phyloP scores from a whole-genome alignment of 179 eudicot genomes.

The Drosera spatulata region DNA sequence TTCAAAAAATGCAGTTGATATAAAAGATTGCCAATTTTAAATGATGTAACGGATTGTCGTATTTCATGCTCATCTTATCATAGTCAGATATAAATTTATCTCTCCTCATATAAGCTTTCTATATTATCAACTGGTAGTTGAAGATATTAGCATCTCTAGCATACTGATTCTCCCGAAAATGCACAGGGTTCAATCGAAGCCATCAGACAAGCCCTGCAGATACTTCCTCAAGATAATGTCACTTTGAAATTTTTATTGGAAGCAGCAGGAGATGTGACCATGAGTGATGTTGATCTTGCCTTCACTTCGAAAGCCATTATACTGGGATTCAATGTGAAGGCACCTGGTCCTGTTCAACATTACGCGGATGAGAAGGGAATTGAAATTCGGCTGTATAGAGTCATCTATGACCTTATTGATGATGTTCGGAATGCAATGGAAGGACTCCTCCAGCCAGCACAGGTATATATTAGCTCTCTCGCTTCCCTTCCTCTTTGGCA shows the following conservation, averaged over 20 bases:
- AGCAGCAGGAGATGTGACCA: slow-evolving; percentile 78
- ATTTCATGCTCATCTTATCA: too few species aligned
- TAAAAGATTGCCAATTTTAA: too few species aligned
- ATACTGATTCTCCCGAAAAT: neutral
- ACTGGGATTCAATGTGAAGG: slow-evolving; percentile 77
- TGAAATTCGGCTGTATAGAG: slow-evolving; percentile 71
- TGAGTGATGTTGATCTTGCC: slow-evolving; percentile 93
- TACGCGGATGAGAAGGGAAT: slow-evolving; percentile 71
- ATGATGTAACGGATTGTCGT: too few species aligned
- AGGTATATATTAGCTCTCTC: slow-evolving; percentile 29
- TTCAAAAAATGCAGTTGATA: neutral
- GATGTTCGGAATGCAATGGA: slow-evolving; percentile 92
- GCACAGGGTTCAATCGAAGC: slow-evolving; percentile 90
- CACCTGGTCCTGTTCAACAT: slow-evolving; percentile 73
- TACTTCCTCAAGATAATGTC: slow-evolving; percentile 82
- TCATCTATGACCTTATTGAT: slow-evolving; percentile 91
- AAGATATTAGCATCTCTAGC: too few species aligned
- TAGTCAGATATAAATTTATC: too few species aligned
- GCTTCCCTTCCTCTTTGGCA: neutral
- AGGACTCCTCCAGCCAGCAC: slow-evolving; percentile 81
- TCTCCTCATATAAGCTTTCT: too few species aligned
- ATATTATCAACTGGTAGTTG: too few species aligned
- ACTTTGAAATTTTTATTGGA: slow-evolving; percentile 77
- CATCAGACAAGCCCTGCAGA: slow-evolving; percentile 76
- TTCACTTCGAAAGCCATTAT: slow-evolving; percentile 73